Evolutionary conservation across 1,284 basidiomycete genomes (phyloP).

Genomic region (Tranzscheliella williamsii): DNA sequence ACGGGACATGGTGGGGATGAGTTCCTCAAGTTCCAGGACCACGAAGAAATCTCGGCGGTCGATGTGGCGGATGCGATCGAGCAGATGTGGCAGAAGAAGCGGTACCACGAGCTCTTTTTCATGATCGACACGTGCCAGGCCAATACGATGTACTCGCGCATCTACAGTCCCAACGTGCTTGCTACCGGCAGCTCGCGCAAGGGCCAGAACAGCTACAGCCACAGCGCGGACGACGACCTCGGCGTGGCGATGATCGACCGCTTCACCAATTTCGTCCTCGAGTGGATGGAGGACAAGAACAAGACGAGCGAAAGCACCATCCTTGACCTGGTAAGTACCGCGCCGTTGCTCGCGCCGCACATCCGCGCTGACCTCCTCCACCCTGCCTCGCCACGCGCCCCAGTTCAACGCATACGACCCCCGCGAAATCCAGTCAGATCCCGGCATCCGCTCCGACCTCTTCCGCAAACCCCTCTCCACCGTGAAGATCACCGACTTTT

Average conservation of each 20-base stretch:
- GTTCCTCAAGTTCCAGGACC: constrained; percentile 98
- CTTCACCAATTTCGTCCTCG: constrained; percentile 87
- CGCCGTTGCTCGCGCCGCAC: too few species aligned
- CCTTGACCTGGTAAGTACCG: constrained; percentile 69
- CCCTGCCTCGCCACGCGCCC: too few species aligned
- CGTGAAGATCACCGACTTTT: constrained; percentile 90
- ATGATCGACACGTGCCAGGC: constrained; percentile 99
- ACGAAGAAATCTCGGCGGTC: constrained; percentile 93
- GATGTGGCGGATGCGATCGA: constrained; percentile 91
- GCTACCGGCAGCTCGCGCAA: constrained; percentile 86
- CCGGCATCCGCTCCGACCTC: constrained; percentile 83
- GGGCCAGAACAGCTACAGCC: constrained; percentile 94
- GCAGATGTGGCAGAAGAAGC: constrained; percentile 95
- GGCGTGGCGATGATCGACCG: constrained; percentile 94
- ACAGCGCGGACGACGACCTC: constrained; percentile 88
- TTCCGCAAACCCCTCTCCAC: constrained; percentile 72
- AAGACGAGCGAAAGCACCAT: constrained; percentile 82
- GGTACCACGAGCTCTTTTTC: constrained; percentile 93
- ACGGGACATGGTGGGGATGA: constrained; percentile 97
- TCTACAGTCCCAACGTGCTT: constrained; percentile 93
- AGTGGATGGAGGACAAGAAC: constrained; percentile 88
- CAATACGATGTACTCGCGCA: constrained; percentile 89
- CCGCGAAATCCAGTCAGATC: constrained; percentile 76
- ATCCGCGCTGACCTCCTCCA: not conserved
- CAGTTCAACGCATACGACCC: constrained; percentile 78